These are phyloP conservation scores for Acacia pycnantha DNA, from an alignment of 331 rosid species.

Conservation along the genomic window DNA sequence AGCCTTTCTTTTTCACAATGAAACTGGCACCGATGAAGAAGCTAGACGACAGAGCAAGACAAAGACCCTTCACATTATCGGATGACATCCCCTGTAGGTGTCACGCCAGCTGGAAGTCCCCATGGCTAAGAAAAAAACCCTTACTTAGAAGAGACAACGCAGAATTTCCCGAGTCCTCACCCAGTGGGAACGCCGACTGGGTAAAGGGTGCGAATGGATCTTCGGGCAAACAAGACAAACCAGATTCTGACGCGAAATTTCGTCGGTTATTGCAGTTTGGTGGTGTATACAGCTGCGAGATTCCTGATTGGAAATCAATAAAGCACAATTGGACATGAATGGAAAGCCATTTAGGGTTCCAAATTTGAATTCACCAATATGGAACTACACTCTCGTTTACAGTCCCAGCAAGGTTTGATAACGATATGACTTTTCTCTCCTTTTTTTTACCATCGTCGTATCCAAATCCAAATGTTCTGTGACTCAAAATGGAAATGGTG, in stretches of 20 bases:
- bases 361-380: not conserved
- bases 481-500: not conserved
- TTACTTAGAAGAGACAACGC: not conserved
- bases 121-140: constrained; percentile 24
- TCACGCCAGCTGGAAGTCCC: constrained; percentile 60
- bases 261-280: not conserved
- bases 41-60: constrained; percentile 84
- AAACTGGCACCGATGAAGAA: constrained; percentile 90
- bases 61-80: constrained; percentile 77
- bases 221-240: not conserved
- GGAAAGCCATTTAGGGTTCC: constrained; percentile 1
- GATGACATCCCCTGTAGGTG: constrained; percentile 53
- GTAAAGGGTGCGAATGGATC: not conserved
- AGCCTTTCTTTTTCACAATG: constrained; percentile 91
- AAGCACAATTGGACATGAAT: not conserved
- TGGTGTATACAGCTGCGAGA: not conserved
- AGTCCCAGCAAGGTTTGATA: not conserved
- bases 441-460: not conserved
- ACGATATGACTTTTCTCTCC: not conserved
- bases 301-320: not conserved
- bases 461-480: not conserved
- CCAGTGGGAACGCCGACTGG: constrained; percentile 10
- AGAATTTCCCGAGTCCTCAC: not conserved
- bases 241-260: not conserved
- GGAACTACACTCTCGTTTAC: not conserved